These are phyloP conservation scores for Fusarium clavum DNA, from an alignment of 2,329 filamentous ascomycete species.

Conservation along the genomic window DNA sequence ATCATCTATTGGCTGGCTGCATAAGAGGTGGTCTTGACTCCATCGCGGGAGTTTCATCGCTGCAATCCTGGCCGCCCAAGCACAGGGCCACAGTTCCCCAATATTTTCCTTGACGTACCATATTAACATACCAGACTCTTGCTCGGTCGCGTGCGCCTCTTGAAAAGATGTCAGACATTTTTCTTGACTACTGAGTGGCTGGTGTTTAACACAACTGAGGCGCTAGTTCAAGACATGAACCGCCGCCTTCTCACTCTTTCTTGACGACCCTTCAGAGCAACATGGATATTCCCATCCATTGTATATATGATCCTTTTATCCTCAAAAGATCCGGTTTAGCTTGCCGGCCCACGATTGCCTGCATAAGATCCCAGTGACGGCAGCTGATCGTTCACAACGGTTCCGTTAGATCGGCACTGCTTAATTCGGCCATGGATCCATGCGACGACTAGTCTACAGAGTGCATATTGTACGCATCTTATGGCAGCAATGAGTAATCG, in stretches of 20 bases:
- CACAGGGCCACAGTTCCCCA: conserved; percentile 22
- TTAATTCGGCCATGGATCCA: conserved; percentile 19
- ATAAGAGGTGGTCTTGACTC: conserved; percentile 19
- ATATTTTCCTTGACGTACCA: not conserved
- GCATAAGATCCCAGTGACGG: conserved; percentile 29
- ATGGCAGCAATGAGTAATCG: not conserved
- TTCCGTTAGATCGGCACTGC: conserved; percentile 30
- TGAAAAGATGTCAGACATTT: conserved; percentile 23
- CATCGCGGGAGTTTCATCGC: conserved; percentile 39
- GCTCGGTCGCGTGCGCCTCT: conserved; percentile 24
- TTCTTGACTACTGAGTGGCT: conserved; percentile 21
- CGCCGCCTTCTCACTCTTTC: not conserved
- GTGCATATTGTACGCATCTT: not conserved
- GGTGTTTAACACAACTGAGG: conserved; percentile 6
- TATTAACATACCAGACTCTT: not conserved
- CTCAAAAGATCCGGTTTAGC: conserved; percentile 11
- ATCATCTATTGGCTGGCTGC: conserved; percentile 35
- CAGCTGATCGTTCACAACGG: conserved; percentile 26
- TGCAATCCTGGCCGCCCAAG: conserved; percentile 28
- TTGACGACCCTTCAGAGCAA: not conserved
- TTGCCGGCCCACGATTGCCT: conserved; percentile 27
- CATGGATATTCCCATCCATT: not conserved
- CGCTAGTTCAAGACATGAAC: not conserved
- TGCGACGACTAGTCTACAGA: not conserved
- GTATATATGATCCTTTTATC: not conserved